Base-by-base conservation (phyloP, 2,329 filamentous ascomycete genomes). In the Dactylellina haptotyla region DNA sequence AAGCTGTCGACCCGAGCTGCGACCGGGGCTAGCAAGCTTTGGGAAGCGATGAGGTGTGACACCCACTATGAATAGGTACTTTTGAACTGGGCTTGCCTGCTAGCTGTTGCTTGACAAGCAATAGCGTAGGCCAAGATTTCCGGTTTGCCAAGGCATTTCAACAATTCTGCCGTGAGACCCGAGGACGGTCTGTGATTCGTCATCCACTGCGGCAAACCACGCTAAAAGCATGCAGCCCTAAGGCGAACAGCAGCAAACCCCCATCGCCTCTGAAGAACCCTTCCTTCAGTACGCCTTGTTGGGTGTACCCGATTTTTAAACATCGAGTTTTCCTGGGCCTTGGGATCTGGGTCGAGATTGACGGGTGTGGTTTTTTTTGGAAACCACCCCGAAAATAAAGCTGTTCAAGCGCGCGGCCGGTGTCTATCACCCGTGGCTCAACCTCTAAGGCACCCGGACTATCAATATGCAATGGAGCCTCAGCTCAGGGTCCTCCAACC, bases 171-270 rank as follows among this genome's bases (percentile, higher is more conserved):
- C 59, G 67, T 64, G 59, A 61, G 46, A 65, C 67, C 59, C 67
- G 67, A 64, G 37, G 25, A 46, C 34, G 25, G 30, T 34, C 41
- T 23, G 18, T 59, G 67, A 72, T 72, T 72, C 67, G 67, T 72
- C 67, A 72, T 72, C 43, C n/a, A 26, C 8, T 45, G 66, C 54
- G 43, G 67, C 51, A 53, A 59, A 64, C 1, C 3, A 61, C 34
- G 46, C 59, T 59, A 65, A 65, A n/a, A n/a, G n/a, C 26, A 72
- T 72, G 67, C 67, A 72, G 67, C 67, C 59, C 67, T 72, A 72
- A 72, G 67, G 59, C 59, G 34, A 72, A 64, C 1, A 45, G n/a
- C n/a, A n/a, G n/a, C n/a, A n/a, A n/a, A n/a, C n/a, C n/a, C n/a
- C n/a, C n/a, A 46, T 46, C 14, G 14, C 41, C 18, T 46, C 41